Percentiles rank a stretch among this genome's conserved stretches.
Conservation (phyloP, 1,284 basidiomycete species). For the Leccinum variabile region DNA sequence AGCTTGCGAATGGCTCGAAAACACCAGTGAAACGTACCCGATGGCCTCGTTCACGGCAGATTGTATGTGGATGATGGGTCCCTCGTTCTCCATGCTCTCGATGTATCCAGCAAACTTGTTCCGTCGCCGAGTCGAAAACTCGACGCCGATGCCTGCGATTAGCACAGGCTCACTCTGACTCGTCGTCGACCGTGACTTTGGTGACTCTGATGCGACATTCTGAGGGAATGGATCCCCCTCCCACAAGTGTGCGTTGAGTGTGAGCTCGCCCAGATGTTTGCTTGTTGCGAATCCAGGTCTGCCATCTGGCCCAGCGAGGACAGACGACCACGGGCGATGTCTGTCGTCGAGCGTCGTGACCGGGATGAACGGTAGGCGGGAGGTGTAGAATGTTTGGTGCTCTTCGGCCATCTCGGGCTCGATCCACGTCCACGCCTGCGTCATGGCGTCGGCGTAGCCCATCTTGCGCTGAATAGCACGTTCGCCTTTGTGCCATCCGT, state of each 20-base stretch:
- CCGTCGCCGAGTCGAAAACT: constrained; percentile 54
- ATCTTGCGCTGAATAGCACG: constrained; percentile 36
- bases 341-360: constrained; percentile 39
- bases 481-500: constrained; percentile 45
- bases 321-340: constrained; percentile 41
- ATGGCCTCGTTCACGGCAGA: constrained; percentile 55
- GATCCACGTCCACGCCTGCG: constrained; percentile 34
- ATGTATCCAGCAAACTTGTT: constrained; percentile 63
- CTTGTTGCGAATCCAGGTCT: constrained; percentile 45
- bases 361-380: constrained; percentile 41
- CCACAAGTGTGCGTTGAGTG: constrained; percentile 48
- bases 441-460: constrained; percentile 27
- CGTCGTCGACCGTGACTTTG: neutral
- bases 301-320: constrained; percentile 37
- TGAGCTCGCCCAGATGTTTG: constrained; percentile 42
- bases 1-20: neutral
- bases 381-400: constrained; percentile 37
- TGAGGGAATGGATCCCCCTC: constrained; percentile 55
- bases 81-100: constrained; percentile 29
- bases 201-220: constrained; percentile 30
- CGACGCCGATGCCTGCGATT: constrained; percentile 60
- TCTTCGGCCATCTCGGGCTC: constrained; percentile 37
- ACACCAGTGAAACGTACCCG: constrained; percentile 40
- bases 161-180: constrained; percentile 31
- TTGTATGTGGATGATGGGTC: constrained; percentile 21